A percentile compares a stretch with the other conserved stretches of the same genome.
Conservation (phyloP, 140 eudicot genomes). For the Anethum foeniculum region DNA sequence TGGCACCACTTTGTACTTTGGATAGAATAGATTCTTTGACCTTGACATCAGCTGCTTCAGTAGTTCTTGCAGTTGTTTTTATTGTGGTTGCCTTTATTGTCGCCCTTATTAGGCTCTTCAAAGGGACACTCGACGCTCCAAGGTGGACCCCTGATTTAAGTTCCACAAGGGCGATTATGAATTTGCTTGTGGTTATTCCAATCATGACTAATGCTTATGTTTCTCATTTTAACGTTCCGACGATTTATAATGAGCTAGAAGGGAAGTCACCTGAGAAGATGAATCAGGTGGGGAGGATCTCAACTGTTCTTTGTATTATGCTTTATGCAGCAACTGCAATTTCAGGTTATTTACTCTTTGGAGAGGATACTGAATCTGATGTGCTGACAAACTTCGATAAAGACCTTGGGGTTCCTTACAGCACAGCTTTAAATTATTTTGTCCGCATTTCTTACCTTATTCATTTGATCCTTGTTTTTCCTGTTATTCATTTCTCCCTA, state of each 20-base stretch:
- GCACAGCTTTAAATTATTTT: conserved; percentile 61
- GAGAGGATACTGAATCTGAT: conserved; percentile 68
- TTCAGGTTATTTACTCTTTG: conserved; percentile 69
- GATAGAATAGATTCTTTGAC: conserved; percentile 52
- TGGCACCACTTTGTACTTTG: conserved; percentile 48
- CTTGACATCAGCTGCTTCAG: conserved; percentile 81
- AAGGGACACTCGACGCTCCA: conserved; percentile 48
- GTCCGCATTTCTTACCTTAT: conserved; percentile 82
- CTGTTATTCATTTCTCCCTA: conserved; percentile 74
- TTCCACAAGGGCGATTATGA: conserved; percentile 49
- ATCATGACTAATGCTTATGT: conserved; percentile 80
- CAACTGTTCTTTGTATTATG: conserved; percentile 45
- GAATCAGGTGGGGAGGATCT: conserved; percentile 64
- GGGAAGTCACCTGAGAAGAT: conserved; percentile 65
- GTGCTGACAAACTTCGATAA: conserved; percentile 73
- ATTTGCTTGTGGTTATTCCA: conserved; percentile 77
- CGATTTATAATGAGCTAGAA: conserved; percentile 79
- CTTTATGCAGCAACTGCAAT: conserved; percentile 62
- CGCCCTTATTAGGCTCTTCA: conserved; percentile 50
- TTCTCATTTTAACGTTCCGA: conserved; percentile 78
- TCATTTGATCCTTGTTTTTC: conserved; percentile 80
- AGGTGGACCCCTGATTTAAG: conserved; percentile 65
- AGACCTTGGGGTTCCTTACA: conserved; percentile 69
- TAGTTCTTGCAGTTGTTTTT: conserved; percentile 67
- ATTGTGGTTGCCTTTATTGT: conserved; percentile 49